Conservation (phyloP, 2,329 filamentous ascomycete species). For the Ophiostoma perfectum region DNA sequence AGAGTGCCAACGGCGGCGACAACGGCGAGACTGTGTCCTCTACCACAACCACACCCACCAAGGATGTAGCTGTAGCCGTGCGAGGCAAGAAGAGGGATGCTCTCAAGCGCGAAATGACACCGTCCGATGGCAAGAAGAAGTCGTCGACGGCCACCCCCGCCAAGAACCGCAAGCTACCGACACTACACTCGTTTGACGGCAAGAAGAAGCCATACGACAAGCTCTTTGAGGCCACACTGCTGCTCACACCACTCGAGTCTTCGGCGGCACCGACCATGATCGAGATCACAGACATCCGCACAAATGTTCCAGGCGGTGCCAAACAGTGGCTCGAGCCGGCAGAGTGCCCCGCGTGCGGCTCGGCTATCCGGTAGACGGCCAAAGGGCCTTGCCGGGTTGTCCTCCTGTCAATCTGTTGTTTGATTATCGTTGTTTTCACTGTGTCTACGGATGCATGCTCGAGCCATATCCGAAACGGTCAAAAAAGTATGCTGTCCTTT, state of each 20-base stretch:
- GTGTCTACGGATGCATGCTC: not conserved
- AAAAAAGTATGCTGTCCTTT: not conserved
- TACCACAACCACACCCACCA: constrained; percentile 32
- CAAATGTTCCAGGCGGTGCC: constrained; percentile 43
- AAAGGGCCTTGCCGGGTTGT: not conserved
- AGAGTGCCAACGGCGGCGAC: not conserved
- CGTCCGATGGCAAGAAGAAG: not conserved
- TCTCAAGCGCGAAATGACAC: too few species aligned
- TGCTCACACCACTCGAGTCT: constrained; percentile 41
- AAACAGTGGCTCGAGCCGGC: constrained; percentile 50
- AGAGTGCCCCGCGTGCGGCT: constrained; percentile 46
- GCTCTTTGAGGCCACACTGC: constrained; percentile 47
- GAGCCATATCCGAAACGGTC: constrained; percentile 2
- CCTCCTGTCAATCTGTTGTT: not conserved
- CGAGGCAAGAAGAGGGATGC: not conserved
- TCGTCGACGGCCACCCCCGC: constrained; percentile 1
- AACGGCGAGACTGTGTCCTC: constrained; percentile 10
- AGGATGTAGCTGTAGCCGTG: not conserved
- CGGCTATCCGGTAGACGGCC: constrained; percentile 21
- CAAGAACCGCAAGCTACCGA: constrained; percentile 33
- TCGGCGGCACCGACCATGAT: constrained; percentile 41
- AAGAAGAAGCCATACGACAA: constrained; percentile 45
- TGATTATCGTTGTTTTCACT: not conserved
- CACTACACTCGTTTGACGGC: constrained; percentile 29
- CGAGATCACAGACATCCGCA: constrained; percentile 48